phyloP scores from a whole-genome alignment of 2,329 filamentous ascomycete genomes.

The Colletotrichum sp. region DNA sequence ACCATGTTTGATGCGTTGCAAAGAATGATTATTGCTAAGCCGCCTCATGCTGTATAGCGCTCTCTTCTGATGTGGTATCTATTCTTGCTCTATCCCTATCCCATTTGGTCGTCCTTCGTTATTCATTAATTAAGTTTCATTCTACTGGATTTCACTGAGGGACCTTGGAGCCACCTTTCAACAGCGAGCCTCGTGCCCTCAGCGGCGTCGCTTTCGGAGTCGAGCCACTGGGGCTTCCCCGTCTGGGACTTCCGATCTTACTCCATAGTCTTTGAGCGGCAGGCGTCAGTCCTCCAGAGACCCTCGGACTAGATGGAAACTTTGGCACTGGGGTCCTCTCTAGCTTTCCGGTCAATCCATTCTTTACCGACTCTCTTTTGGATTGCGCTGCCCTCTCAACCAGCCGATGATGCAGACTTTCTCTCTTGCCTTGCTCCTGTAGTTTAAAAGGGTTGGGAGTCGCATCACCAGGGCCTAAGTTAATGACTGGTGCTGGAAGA shows the following conservation, averaged over 20 bases:
- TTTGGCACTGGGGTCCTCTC: slow-evolving; percentile 69
- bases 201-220: slow-evolving; percentile 42
- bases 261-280: slow-evolving; percentile 74
- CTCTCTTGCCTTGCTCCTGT: slow-evolving; percentile 74
- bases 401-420: slow-evolving; percentile 84
- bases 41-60: neutral
- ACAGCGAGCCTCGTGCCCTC: slow-evolving; percentile 41
- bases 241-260: slow-evolving; percentile 55
- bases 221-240: slow-evolving; percentile 36
- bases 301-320: slow-evolving; percentile 70
- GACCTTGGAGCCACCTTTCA: slow-evolving; percentile 32
- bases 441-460: slow-evolving; percentile 83
- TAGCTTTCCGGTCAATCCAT: slow-evolving; percentile 64
- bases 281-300: slow-evolving; percentile 68
- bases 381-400: slow-evolving; percentile 80
- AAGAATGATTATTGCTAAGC: neutral
- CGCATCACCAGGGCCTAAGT: slow-evolving; percentile 64
- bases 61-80: neutral
- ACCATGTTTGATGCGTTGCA: neutral
- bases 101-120: neutral
- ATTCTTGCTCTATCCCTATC: neutral
- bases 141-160: slow-evolving; percentile 25
- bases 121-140: neutral
- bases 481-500: slow-evolving; percentile 45
- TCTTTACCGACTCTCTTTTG: slow-evolving; percentile 67